Evolutionary conservation across 208 protist species (phyloP).

Genomic region (Sergeia podlipaevii): DNA sequence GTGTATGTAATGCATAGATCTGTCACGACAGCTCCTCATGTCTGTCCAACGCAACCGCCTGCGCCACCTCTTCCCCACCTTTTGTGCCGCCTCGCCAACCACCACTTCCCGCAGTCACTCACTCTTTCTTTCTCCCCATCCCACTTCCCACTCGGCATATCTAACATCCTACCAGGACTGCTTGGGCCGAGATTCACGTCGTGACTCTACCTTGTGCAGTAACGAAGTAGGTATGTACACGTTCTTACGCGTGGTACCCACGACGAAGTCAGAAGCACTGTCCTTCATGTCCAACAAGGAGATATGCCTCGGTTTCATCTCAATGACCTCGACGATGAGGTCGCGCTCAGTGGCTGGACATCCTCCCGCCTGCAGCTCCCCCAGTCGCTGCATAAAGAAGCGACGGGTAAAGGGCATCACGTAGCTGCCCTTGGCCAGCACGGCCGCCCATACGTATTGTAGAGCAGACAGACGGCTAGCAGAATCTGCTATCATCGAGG

Average conservation of each 20-base stretch:
- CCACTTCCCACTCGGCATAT: too few relatives aligned
- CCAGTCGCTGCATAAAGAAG: conserved; percentile 38
- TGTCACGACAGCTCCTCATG: neutral
- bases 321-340: conserved; percentile 45
- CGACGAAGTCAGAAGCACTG: conserved; percentile 77
- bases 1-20: too few relatives aligned
- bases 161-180: too few relatives aligned
- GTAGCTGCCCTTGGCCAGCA: conserved; percentile 68
- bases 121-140: too few relatives aligned
- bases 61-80: too few relatives aligned
- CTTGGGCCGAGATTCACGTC: too few relatives aligned
- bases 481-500: conserved; percentile 29
- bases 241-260: conserved; percentile 75
- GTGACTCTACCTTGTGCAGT: neutral
- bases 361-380: conserved; percentile 19
- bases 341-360: conserved; percentile 12
- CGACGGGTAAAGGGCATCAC: conserved; percentile 83
- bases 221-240: conserved; percentile 33
- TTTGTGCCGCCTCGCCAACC: neutral
- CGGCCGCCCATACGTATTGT: conserved; percentile 37
- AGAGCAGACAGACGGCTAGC: conserved; percentile 25
- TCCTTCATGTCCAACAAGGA: conserved; percentile 87
- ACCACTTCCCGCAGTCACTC: neutral
- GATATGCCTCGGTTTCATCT: conserved; percentile 59
- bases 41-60: too few relatives aligned